Evolutionary conservation across 169 alveolate species (phyloP).

Genomic region (Plasmodium yoelii): DNA sequence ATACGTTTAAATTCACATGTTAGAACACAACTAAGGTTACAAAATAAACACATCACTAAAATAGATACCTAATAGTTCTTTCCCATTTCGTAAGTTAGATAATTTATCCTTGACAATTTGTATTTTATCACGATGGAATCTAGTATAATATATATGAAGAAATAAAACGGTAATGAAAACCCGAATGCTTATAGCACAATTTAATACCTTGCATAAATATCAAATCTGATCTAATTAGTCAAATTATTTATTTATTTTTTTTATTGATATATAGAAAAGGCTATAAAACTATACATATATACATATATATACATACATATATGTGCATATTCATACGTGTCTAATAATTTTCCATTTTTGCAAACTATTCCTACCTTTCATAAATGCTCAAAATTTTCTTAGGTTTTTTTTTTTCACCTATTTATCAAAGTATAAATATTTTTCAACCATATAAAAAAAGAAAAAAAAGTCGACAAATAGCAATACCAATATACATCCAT

Average conservation of each 20-base stretch:
- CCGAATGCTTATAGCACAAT: neutral
- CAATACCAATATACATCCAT: neutral
- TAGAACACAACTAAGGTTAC: too few species aligned
- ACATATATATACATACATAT: too few species aligned
- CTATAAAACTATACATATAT: too few species aligned
- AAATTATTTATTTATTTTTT: too few species aligned
- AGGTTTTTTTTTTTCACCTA: conserved; percentile 28
- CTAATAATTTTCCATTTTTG: too few species aligned
- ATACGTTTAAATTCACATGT: neutral
- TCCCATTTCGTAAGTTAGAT: conserved; percentile 25
- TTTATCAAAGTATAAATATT: neutral
- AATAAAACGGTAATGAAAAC: neutral
- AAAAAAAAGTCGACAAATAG: too few species aligned
- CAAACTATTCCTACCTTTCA: conserved; percentile 8
- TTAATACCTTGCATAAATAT: neutral
- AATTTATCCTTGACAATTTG: conserved; percentile 28
- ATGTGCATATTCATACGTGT: too few species aligned
- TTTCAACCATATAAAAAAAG: neutral
- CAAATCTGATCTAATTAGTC: too few species aligned
- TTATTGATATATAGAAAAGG: too few species aligned
- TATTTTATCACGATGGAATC: conserved; percentile 46
- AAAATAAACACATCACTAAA: too few species aligned
- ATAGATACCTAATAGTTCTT: conserved; percentile 4
- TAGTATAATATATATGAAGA: neutral
- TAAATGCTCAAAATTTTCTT: conserved; percentile 14